Conservation (phyloP, 2,329 filamentous ascomycete species). For the Coleophoma cylindrospora region DNA sequence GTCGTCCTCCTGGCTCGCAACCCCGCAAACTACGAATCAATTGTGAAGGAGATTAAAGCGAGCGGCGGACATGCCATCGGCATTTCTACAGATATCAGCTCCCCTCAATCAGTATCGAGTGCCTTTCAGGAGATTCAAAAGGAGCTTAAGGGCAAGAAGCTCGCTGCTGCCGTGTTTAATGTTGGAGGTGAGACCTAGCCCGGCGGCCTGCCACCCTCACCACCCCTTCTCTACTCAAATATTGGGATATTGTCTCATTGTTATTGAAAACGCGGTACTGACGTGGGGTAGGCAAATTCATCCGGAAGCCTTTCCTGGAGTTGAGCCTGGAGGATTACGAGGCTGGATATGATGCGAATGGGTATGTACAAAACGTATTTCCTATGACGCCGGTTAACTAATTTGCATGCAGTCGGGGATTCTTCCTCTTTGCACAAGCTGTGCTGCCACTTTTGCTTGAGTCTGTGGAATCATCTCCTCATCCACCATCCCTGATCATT, state of each 20-base stretch:
- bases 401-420: slow-evolving; percentile 47
- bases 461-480: slow-evolving; percentile 42
- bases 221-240: neutral
- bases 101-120: slow-evolving; percentile 41
- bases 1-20: slow-evolving; percentile 71
- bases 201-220: neutral
- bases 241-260: no score
- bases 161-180: slow-evolving; percentile 68
- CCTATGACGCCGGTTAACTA: no score
- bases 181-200: slow-evolving; percentile 36
- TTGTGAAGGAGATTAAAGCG: slow-evolving; percentile 64
- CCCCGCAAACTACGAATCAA: slow-evolving; percentile 57
- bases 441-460: slow-evolving; percentile 66
- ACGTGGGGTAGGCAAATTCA: slow-evolving; percentile 28
- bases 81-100: slow-evolving; percentile 60
- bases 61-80: slow-evolving; percentile 66
- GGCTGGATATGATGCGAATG: slow-evolving; percentile 37
- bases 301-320: slow-evolving; percentile 54
- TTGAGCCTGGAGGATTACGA: slow-evolving; percentile 44
- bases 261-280: no score
- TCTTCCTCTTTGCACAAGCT: slow-evolving; percentile 71
- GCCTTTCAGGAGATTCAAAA: slow-evolving; percentile 60
- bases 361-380: slow-evolving; percentile 33
- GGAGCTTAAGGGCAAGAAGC: slow-evolving; percentile 47
- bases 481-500: slow-evolving; percentile 78